Percentiles rank a stretch among this genome's conserved stretches.
phyloP scores from a whole-genome alignment of 257 asterid genomes.

The Linderniella brevidens region DNA sequence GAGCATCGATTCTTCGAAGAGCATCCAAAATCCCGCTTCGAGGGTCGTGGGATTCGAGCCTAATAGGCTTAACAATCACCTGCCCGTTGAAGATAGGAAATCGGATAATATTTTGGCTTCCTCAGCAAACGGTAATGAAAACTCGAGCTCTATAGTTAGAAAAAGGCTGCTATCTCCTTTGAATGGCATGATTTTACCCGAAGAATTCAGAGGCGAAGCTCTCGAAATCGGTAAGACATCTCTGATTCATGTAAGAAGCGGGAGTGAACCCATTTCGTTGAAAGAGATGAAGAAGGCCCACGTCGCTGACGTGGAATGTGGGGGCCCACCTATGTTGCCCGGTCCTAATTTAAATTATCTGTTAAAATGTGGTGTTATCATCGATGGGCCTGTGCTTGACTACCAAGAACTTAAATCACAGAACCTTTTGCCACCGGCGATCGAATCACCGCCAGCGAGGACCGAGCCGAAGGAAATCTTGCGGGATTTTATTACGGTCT shows the following conservation, averaged over 20 bases:
- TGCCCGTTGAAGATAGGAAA: constrained; percentile 18
- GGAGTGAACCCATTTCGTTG: constrained; percentile 11
- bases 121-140: constrained; percentile 18
- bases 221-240: constrained; percentile 27
- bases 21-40: constrained; percentile 40
- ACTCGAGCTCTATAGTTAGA: constrained; percentile 31
- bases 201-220: constrained; percentile 29
- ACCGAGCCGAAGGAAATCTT: constrained; percentile 18
- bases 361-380: constrained; percentile 20
- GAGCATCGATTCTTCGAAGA: constrained; percentile 42
- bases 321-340: constrained; percentile 19
- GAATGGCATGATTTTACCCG: constrained; percentile 32
- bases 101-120: constrained; percentile 15
- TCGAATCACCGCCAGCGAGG: constrained; percentile 16
- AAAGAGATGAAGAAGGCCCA: constrained; percentile 59
- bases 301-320: constrained; percentile 22
- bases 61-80: constrained; percentile 11
- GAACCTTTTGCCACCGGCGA: constrained; percentile 9
- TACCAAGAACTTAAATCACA: constrained; percentile 12
- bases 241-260: constrained; percentile 10
- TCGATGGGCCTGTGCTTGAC: constrained; percentile 40
- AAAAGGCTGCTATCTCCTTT: constrained; percentile 59
- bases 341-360: constrained; percentile 17
- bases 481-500: constrained; percentile 15
- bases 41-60: constrained; percentile 77